These are phyloP conservation scores for Penicillium coffeae DNA, from an alignment of 495 filamentous ascomycete genomes.

Conservation along the genomic window DNA sequence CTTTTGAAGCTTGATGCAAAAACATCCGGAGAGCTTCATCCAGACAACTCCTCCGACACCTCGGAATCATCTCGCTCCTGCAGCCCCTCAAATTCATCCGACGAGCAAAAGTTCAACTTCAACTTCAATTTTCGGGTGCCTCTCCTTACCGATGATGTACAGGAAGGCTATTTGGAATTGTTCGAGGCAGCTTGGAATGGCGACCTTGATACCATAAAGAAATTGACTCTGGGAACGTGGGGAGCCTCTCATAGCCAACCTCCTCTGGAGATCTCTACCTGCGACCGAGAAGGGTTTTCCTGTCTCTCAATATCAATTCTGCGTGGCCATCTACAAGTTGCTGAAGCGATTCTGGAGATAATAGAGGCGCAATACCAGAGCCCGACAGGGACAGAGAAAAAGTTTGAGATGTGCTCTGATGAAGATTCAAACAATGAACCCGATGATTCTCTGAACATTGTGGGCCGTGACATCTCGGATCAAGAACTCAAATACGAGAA, in stretches of 20 bases:
- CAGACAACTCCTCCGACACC: too few relatives aligned
- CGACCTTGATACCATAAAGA: constrained; percentile 51
- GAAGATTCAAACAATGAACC: constrained; percentile 26
- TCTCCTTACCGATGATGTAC: constrained; percentile 48
- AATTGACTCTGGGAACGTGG: constrained; percentile 46
- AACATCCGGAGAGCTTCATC: constrained; percentile 59
- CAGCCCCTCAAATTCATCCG: too few relatives aligned
- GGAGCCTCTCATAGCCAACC: constrained; percentile 33
- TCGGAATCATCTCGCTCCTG: too few relatives aligned
- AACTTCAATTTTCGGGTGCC: constrained; percentile 45
- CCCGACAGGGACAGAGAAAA: constrained; percentile 27
- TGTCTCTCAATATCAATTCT: constrained; percentile 64
- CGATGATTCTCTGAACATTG: constrained; percentile 42
- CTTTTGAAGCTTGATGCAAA: constrained; percentile 59
- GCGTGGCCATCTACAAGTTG: constrained; percentile 56
- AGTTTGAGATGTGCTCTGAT: constrained; percentile 46
- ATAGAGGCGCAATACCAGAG: constrained; percentile 59
- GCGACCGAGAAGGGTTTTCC: constrained; percentile 40
- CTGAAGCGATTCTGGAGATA: constrained; percentile 63
- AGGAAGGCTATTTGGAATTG: constrained; percentile 53
- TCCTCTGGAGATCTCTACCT: constrained; percentile 59
- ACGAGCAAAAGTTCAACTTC: too few relatives aligned
- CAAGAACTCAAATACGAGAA: constrained; percentile 67
- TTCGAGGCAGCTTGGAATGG: constrained; percentile 70
- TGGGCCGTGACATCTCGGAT: constrained; percentile 46